phyloP scores from a whole-genome alignment of 164 flowering plant species.

The Pachysandra terminalis region DNA sequence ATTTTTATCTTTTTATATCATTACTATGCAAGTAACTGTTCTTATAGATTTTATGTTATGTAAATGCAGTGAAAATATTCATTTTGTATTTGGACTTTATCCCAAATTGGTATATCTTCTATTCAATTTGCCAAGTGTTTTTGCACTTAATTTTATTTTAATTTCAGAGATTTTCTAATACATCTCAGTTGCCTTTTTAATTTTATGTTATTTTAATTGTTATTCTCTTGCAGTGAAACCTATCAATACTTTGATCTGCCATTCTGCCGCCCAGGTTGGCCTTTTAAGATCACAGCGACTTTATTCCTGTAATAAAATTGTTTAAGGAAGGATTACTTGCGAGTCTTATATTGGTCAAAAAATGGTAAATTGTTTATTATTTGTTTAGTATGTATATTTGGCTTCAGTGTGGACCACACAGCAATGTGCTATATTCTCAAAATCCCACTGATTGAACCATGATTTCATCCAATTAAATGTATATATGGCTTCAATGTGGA shows the following conservation, averaged over 20 bases:
- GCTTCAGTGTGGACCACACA: not conserved
- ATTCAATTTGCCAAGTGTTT: too few species aligned
- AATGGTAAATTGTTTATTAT: not conserved
- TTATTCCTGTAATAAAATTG: not conserved
- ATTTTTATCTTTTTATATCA: too few species aligned
- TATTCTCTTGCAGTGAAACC: slow-evolving; percentile 74
- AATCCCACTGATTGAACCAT: too few species aligned
- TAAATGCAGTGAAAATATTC: too few species aligned
- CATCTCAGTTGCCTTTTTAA: not conserved
- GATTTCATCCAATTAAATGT: not conserved
- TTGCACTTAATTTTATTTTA: not conserved
- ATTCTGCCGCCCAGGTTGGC: slow-evolving; percentile 85
- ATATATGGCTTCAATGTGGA: not conserved
- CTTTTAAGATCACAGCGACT: slow-evolving; percentile 10
- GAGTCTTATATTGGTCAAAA: not conserved
- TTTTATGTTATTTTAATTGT: slow-evolving; percentile 10
- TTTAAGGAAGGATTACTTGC: not conserved
- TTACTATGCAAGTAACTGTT: too few species aligned
- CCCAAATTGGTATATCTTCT: not conserved
- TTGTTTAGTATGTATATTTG: not conserved
- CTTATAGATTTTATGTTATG: too few species aligned
- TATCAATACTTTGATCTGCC: slow-evolving; percentile 76
- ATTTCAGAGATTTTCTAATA: not conserved
- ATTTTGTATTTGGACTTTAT: not conserved
- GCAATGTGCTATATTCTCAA: not conserved